Conservation (phyloP, 305 asterid species). For the Fraxinus ornus region DNA sequence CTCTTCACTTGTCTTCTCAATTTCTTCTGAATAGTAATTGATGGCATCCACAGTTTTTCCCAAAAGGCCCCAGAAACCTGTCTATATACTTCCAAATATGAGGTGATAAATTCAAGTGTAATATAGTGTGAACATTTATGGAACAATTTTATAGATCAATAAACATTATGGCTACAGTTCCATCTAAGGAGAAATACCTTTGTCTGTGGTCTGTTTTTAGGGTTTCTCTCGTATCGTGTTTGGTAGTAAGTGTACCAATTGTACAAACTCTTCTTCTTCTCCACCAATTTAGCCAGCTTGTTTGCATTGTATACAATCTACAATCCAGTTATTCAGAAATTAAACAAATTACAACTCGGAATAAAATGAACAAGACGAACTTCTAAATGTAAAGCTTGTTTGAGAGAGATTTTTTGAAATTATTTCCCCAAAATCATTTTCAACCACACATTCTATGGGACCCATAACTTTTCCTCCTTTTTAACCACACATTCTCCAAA, state of each 20-base stretch:
- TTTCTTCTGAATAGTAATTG: slow-evolving; percentile 47
- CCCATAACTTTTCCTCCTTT: not conserved
- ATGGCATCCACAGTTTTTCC: slow-evolving; percentile 63
- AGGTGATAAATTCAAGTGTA: slow-evolving; percentile 24
- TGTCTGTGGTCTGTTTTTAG: slow-evolving; percentile 56
- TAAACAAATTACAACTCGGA: not conserved
- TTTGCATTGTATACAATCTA: slow-evolving; percentile 80
- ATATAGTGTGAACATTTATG: slow-evolving; percentile 11
- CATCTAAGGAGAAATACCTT: slow-evolving; percentile 51
- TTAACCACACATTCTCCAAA: not conserved
- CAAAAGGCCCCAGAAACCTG: slow-evolving; percentile 68
- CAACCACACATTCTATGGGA: not conserved
- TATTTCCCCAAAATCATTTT: not conserved
- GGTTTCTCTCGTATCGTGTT: slow-evolving; percentile 76
- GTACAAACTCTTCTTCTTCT: slow-evolving; percentile 58
- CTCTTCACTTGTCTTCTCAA: slow-evolving; percentile 43
- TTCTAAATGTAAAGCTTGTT: not conserved
- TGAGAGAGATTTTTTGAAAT: not conserved
- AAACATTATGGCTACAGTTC: not conserved
- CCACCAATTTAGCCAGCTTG: slow-evolving; percentile 72
- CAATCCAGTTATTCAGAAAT: slow-evolving; percentile 29
- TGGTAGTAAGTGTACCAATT: slow-evolving; percentile 87
- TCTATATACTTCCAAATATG: slow-evolving; percentile 44
- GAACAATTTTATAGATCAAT: not conserved
- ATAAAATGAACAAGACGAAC: slow-evolving; percentile 10